These are phyloP conservation scores for Cunninghamia lanceolata DNA, from an alignment of 75 land plant genomes.

Conservation along the genomic window DNA sequence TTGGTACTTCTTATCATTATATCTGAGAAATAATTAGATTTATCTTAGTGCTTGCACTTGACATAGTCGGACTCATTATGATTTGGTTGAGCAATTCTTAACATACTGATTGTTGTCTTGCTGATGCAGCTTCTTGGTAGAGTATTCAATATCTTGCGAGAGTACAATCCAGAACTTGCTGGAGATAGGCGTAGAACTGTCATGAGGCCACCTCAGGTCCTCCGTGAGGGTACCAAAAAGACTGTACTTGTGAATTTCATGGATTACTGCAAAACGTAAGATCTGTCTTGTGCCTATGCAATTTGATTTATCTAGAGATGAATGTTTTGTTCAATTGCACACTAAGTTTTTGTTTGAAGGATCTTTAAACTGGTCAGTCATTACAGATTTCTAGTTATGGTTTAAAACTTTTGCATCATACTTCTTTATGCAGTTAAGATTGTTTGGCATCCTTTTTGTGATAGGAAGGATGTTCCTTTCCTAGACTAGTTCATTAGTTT, in stretches of 20 bases:
- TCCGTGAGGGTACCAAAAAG: slow-evolving; percentile 94
- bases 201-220: slow-evolving; percentile 96
- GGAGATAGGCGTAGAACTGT: slow-evolving; percentile 91
- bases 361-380: background rate
- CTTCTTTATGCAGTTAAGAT: background rate
- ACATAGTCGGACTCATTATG: background rate
- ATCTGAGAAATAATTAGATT: too few relatives aligned
- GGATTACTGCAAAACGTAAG: slow-evolving; percentile 96
- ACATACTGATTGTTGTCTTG: background rate
- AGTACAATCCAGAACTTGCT: slow-evolving; percentile 91
- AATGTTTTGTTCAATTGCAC: background rate
- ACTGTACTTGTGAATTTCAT: slow-evolving; percentile 95
- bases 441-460: background rate
- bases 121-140: slow-evolving; percentile 68
- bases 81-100: background rate
- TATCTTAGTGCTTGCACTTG: background rate
- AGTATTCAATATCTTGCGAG: slow-evolving; percentile 83
- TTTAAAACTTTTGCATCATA: background rate
- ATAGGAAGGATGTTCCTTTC: background rate
- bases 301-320: background rate
- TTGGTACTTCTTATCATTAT: background rate
- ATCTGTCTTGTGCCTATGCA: background rate
- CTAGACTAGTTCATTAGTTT: background rate
- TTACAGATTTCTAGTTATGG: background rate
- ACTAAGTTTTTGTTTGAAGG: background rate